Evolutionary conservation across 1,139 yeast genomes (phyloP), one percentile per base, ranked within the genome.

Genomic region (Pichia sp.): DNA sequence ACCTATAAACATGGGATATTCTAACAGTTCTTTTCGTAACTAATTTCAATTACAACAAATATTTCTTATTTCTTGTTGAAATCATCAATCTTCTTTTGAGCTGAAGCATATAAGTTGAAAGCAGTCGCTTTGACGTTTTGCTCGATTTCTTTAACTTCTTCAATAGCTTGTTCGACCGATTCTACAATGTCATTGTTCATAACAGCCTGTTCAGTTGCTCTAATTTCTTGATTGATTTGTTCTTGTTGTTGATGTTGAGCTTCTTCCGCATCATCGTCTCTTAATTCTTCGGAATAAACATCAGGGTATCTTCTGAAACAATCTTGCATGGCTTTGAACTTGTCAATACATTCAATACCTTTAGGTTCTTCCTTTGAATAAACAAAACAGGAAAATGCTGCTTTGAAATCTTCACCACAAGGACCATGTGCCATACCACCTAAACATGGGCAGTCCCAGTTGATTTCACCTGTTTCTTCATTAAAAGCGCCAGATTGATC

Each of bases 361-460:
- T 92, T 92, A 60, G 97, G 97, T 62, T 92, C 99, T 47, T 85
- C 83, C 61, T 84, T 88, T 10, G 97, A 88, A 71, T 85, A 90
- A 36, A 94, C 92, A 61, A 94, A 94, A 66, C 99, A 94, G 8
- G 96, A 76, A 64, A 94, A 94, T 0, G 98, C 97, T 47, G 79
- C 92, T 71, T 92, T 90, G 73, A 90, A 92, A 67, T 92, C 97
- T 62, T 86, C 95, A 47, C 98, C 98, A 67, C 98, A 90, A 49
- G 98, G 97, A 0, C 98, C 98, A 53, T 88, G 75, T 38, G 98
- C 97, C 97, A 92, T 92, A 43, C 98, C 98, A 37, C 98, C 98
- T 49, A 94, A 73, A 68, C 99, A 94, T n/a, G 98, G 97, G 65
- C 99, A 94, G 62, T 94, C 98, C 99, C 99, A 94, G 78, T 94